Base-by-base conservation (phyloP, 306 rosid species). In the Quercus alba region DNA sequence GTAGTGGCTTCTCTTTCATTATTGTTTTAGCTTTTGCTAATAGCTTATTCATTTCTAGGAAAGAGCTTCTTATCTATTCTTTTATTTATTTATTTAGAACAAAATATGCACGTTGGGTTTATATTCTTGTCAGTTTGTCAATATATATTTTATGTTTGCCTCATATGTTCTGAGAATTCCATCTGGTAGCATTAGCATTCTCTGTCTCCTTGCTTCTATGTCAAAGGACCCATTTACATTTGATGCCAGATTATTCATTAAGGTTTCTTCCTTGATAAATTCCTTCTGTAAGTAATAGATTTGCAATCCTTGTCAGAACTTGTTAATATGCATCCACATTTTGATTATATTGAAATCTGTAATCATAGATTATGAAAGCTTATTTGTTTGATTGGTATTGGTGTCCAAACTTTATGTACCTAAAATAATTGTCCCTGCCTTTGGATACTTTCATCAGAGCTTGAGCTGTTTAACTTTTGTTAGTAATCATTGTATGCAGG, bases 401-500 rank as follows among this genome's bases (percentile, higher is more conserved):
- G 18, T 14, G 69, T 12, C 35, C 35, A 62, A 5, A 62, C 11
- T 62, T 26, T 28, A 63, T 28, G 19, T 63, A 14, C 41, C 3
- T 2, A 5, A 25, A 13, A 12, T 15, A 63, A 63, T 13, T 26
- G 30, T 26, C 11, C 38, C 11, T 15, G 44, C n/a, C 44, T 63
- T 67, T 35, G 26, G 21, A 35, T n/a, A 9, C 38, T 67, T 33
- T 33, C 26, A 7, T 66, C 49, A 31, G 71, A 31, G 23, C 49
- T 76, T 70, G 66, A 72, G 64, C 4, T 7, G 15, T 78, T 69
- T 77, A 78, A 62, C 44, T 21, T 38, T 71, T 57, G 70, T 30
- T 61, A 20, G 10, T 78, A 77, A 76, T 41, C 46, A 41, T 76
- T 74, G 44, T 83, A 6, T 74, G 82, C 93, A 96, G 99, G 92